Base-by-base conservation (phyloP, 1,284 basidiomycete species). In the Cutaneotrichosporon cutaneum region DNA sequence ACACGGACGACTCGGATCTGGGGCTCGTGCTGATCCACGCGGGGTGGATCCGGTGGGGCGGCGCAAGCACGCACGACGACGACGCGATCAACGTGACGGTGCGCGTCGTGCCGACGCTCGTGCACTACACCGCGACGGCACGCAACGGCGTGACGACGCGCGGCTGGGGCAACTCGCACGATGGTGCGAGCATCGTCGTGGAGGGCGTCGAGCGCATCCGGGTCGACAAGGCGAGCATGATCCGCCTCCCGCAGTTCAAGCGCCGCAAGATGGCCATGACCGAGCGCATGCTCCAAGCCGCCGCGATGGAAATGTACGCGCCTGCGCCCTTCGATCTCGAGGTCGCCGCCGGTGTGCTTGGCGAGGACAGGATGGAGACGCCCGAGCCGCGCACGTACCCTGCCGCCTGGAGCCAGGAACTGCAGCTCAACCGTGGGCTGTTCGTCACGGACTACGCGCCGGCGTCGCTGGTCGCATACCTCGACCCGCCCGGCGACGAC, bases 1-100 rank as follows among this genome's bases (percentile, higher is more conserved):
- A 84, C 68, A 85, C 84, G n/a, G 84, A 85, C 70, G 84, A 85
- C 69, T 84, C 83, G 27, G 83, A 84, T 68, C 74, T 84, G 6
- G 74, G 84, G 1, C 79, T 81, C 16, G 78, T 84, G 54, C 79
- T 82, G 33, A 70, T 84, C 5, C 84, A 85, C 68, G 81, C 81
- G 0, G 84, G 84, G 13, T 84, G 83, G 83, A 70, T 81, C 55
- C 75, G 78, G 62, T 81, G 77, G 73, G 66, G 60, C 24, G 53
- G 26, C 36, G 59, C 48, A 42, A 61, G 27, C 21, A 57, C 59
- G 26, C 53, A 51, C 18, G 62, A 62, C 26, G 65, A 68, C 52
- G 81, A 82, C 61, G 70, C 66, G 6, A 61, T 84, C 27, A 69
- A 74, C 8, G 82, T 85, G 18, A 81, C 72, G 36, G 72, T 85